A percentile compares a stretch with the other conserved stretches of the same genome.
Evolutionary conservation across 176 grass and related monocot species (phyloP).

Genomic region (Triticum timopheevii): DNA sequence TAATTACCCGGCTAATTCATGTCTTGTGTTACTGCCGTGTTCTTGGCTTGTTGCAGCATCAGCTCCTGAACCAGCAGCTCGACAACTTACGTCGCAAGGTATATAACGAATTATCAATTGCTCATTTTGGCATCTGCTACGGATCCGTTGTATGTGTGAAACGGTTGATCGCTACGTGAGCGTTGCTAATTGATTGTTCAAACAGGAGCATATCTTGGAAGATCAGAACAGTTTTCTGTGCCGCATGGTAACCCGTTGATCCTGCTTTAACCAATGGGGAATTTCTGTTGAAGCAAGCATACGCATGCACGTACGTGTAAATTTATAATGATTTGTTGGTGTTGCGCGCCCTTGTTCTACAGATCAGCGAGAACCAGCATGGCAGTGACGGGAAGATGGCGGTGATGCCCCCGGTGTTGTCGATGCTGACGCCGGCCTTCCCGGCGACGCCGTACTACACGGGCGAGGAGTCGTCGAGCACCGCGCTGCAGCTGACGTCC

Average conservation of each 20-base stretch:
- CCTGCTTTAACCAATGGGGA: not conserved
- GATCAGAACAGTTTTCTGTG: constrained; percentile 68
- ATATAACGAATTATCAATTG: not conserved
- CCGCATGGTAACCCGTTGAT: constrained; percentile 45
- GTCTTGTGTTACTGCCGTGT: not conserved
- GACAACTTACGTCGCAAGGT: constrained; percentile 90
- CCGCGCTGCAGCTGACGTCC: constrained; percentile 61
- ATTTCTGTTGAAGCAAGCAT: not conserved
- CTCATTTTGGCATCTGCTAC: not conserved
- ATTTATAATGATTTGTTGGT: not conserved
- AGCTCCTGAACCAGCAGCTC: constrained; percentile 75
- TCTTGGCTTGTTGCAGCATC: constrained; percentile 49
- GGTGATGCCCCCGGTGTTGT: constrained; percentile 43
- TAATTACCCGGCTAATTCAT: not conserved
- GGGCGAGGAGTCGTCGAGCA: constrained; percentile 47
- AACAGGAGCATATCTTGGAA: constrained; percentile 81
- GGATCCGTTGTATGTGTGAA: not conserved
- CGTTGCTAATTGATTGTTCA: not conserved
- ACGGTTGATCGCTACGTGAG: not conserved
- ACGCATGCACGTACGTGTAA: not conserved
- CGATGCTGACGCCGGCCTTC: constrained; percentile 55
- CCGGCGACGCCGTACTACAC: constrained; percentile 31
- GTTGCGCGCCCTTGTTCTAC: not conserved
- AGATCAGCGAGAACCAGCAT: constrained; percentile 57
- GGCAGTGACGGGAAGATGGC: constrained; percentile 39